A percentile compares a stretch with the other conserved stretches of the same genome.
These are phyloP conservation scores for Globisporangium paddicum DNA, from an alignment of 352 stramenopile genomes.

Conservation along the genomic window DNA sequence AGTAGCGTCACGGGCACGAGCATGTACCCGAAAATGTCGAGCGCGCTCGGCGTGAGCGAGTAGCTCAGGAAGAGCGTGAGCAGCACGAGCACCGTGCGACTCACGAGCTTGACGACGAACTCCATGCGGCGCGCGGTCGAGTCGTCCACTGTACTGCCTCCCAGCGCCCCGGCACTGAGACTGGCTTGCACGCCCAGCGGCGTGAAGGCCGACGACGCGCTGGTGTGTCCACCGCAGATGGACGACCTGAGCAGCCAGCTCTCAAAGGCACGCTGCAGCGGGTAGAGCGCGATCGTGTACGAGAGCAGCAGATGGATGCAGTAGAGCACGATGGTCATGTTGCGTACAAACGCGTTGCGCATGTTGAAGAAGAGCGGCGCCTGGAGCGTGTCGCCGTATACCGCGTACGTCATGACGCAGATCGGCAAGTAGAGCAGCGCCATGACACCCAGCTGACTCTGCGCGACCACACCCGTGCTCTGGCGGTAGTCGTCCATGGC, in stretches of 20 bases:
- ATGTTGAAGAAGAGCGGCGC: conserved; percentile 83
- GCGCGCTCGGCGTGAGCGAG: conserved; percentile 42
- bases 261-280: conserved; percentile 65
- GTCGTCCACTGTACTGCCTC: conserved; percentile 4
- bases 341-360: conserved; percentile 66
- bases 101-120: conserved; percentile 37
- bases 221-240: conserved; percentile 5
- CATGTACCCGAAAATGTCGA: conserved; percentile 62
- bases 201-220: background rate
- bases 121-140: conserved; percentile 17
- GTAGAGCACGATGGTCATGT: conserved; percentile 73
- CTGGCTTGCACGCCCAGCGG: conserved; percentile 13
- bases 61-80: conserved; percentile 47
- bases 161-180: conserved; percentile 10
- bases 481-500: conserved; percentile 56
- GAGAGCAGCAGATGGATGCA: conserved; percentile 69
- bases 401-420: conserved; percentile 70
- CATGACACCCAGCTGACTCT: conserved; percentile 48
- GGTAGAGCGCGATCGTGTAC: conserved; percentile 63
- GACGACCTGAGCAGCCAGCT: conserved; percentile 32
- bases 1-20: conserved; percentile 57
- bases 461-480: conserved; percentile 41
- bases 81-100: conserved; percentile 45
- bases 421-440: conserved; percentile 63
- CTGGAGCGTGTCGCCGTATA: conserved; percentile 70